phyloP scores from a whole-genome alignment of 2,329 filamentous ascomycete species.

The Talaromyces sp. region DNA sequence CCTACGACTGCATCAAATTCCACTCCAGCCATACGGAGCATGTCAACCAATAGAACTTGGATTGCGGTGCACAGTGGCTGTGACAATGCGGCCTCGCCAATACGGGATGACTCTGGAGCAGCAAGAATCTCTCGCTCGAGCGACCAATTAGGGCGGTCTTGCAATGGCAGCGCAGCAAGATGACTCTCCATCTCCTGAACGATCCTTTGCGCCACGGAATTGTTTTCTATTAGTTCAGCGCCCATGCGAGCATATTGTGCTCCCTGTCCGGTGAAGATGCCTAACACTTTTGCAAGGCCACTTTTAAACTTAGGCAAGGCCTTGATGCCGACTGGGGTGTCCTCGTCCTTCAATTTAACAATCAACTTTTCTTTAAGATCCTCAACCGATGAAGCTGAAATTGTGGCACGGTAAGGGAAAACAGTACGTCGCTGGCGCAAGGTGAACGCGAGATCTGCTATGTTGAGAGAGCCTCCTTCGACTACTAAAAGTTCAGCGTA shows the following conservation, averaged over 20 bases:
- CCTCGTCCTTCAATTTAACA: neutral
- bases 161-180: neutral
- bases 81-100: too few relatives aligned
- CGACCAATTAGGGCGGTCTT: too few relatives aligned
- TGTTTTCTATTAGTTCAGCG: neutral
- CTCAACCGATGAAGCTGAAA: neutral
- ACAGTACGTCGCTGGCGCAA: neutral
- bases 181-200: slow-evolving; percentile 25
- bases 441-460: neutral
- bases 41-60: too few relatives aligned
- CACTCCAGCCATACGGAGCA: too few relatives aligned
- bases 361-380: neutral
- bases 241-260: too few relatives aligned
- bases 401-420: neutral
- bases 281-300: neutral
- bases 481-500: neutral
- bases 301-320: neutral
- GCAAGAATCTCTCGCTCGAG: too few relatives aligned
- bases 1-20: too few relatives aligned
- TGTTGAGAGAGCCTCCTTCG: neutral
- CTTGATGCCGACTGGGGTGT: neutral
- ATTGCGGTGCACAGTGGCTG: too few relatives aligned
- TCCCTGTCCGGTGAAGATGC: too few relatives aligned
- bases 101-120: too few relatives aligned
- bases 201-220: neutral